Evolutionary conservation across 768 basidiomycete species (phyloP).

Genomic region (Clitopilus passeckerianus): DNA sequence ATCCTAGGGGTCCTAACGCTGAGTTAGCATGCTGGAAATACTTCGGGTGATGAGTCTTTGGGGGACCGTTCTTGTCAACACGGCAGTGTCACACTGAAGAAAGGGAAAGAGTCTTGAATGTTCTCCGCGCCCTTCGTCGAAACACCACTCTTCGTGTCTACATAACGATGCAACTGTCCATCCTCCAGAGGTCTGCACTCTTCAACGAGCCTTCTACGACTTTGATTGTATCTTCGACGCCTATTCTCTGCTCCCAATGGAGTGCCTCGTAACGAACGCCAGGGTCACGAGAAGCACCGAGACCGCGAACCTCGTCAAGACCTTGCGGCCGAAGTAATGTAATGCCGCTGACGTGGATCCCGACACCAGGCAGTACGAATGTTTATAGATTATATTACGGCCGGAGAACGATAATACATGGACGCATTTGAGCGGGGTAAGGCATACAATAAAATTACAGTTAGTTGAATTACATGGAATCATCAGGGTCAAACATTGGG

Average conservation of each 20-base stretch:
- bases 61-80: too few relatives aligned
- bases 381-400: too few relatives aligned
- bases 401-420: too few relatives aligned
- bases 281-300: not conserved
- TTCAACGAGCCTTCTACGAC: conserved; percentile 35
- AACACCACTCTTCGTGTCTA: not conserved
- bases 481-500: too few relatives aligned
- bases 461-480: not conserved
- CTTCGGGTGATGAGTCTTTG: too few relatives aligned
- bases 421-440: too few relatives aligned
- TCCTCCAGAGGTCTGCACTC: conserved; percentile 11
- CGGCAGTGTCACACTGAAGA: too few relatives aligned
- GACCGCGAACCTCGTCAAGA: conserved; percentile 1
- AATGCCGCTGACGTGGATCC: too few relatives aligned
- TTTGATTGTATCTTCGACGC: conserved; percentile 38
- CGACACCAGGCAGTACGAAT: too few relatives aligned
- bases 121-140: not conserved
- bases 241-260: conserved; percentile 11
- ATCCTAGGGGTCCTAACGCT: too few relatives aligned
- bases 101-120: not conserved
- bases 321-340: conserved; percentile 6
- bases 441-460: too few relatives aligned
- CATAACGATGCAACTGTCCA: not conserved
- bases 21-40: too few relatives aligned
- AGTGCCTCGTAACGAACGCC: not conserved